Base-by-base conservation (phyloP, 306 rosid species). In the Trifolium pratense region DNA sequence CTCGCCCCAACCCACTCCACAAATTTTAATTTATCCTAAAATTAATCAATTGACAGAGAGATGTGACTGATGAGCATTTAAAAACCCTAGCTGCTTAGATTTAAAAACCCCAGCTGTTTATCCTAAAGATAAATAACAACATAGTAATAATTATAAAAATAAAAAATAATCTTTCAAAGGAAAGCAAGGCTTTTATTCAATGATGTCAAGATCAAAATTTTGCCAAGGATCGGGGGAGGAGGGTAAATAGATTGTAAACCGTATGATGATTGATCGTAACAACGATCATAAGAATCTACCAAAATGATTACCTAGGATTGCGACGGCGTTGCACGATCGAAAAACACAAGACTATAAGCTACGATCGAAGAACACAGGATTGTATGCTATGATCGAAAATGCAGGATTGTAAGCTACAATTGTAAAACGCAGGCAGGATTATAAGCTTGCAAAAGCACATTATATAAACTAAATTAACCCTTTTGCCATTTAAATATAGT, bases 1-100 rank as follows among this genome's bases (percentile, higher is more conserved):
- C 70, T 76, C 70, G 64, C 23, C 53, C 78, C 36, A 20, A 45
- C 34, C 32, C 20, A 17, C 42, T 40, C 5, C 46, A 17, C 17
- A 71, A 23, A 53, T 73, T n/a, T 64, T 31, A 63, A 63, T 69
- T 73, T 46, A 62, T 53, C 66, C 32, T 48, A 62, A 8, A 74
- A 46, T 69, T 18, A 70, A 42, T 52, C 79, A 68, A 62, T 6
- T 36, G 39, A 53, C 46, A 13, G 9, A 60, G 18, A 68, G 51
- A 55, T 46, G 7, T 63, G 68, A 9, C 15, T 16, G 48, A 32
- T 10, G 20, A 56, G 68, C 21, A 61, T 5, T 70, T 61, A 16
- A 68, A 68, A 69, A 36, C 63, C 18, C 68, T 45, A 75, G 49
- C 45, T 25, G 8, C 48, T 60, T 31, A 4, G 32, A 61, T 5